Evolutionary conservation across 306 rosid genomes (phyloP), one percentile per base, ranked within the genome.

Genomic region (Senna tora): DNA sequence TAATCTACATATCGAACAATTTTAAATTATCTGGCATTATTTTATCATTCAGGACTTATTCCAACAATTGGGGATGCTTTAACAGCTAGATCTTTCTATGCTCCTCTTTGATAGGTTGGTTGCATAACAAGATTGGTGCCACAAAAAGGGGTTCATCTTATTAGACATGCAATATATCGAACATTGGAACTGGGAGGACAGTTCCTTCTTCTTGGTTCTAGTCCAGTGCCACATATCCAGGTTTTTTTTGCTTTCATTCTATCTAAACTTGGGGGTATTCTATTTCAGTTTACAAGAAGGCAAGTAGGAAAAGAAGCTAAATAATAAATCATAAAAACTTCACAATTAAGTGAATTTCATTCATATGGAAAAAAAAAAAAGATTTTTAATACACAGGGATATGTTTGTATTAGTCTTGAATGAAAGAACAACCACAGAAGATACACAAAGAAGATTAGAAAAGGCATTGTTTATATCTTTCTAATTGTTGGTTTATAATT

Each of bases 101-200:
- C 65, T 71, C 30, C 65, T 68, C 59, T 55, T 66, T 28, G 20
- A 82, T 82, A 94, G 99, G 92, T 94, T 70, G 96, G 91, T 43
- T 87, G 95, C 92, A 85, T 94, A 79, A 94, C 99, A 75, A 88
- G 99, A 75, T 78, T 94, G 90, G 99, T 94, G 76, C 97, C 99
- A 30, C 99, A 94, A 77, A 94, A 94, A 82, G 99, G 99, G 64
- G 92, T 94, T 51, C 96, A 91, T 76, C 97, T 94, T 65, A 94
- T 94, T 56, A 88, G 99, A 73, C 95, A 91, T 81, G 99, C 99
- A 12, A 76, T 94, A 53, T 94, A 86, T 75, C 83, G 87, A 81
- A 94, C 99, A 39, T 33, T 89, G 80, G 96, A 89, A 82, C 82
- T 89, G 51, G 96, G 96, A 71, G 99, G 99, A 77, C 99, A 94